A percentile compares a stretch with the other conserved stretches of the same genome.
These are phyloP conservation scores for Peltaster fructicola DNA, from an alignment of 2,329 filamentous ascomycete species.

Conservation along the genomic window DNA sequence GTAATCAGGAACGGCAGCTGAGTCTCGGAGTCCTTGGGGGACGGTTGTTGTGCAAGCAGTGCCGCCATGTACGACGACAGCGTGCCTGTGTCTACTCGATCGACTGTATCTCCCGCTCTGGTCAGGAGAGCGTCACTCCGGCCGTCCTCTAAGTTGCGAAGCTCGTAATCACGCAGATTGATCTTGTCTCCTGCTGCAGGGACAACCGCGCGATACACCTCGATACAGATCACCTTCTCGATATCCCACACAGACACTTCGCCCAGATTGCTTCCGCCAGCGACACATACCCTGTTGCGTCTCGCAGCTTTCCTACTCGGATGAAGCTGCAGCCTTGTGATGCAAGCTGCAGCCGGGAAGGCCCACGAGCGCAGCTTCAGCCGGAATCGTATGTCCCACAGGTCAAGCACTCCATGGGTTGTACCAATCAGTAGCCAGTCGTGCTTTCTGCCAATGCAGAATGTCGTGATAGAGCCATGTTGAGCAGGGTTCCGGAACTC, in stretches of 20 bases:
- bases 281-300: conserved; percentile 72
- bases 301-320: conserved; percentile 38
- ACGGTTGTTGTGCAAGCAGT: conserved; percentile 47
- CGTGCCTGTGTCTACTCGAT: conserved; percentile 29
- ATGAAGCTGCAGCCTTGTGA: conserved; percentile 65
- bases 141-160: conserved; percentile 83
- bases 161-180: conserved; percentile 49
- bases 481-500: conserved; percentile 72
- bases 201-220: conserved; percentile 59
- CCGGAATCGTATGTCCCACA: conserved; percentile 95
- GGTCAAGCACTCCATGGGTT: conserved; percentile 75
- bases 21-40: conserved; percentile 51
- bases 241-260: conserved; percentile 94
- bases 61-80: conserved; percentile 5
- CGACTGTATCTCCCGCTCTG: conserved; percentile 58
- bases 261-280: conserved; percentile 69
- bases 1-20: conserved; percentile 73
- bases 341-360: conserved; percentile 59
- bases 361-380: conserved; percentile 79
- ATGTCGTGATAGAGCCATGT: conserved; percentile 80
- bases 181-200: conserved; percentile 31
- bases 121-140: conserved; percentile 71
- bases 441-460: conserved; percentile 68
- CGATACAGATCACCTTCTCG: conserved; percentile 72
- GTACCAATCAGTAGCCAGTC: conserved; percentile 89